Conservation (phyloP, 805 yeast species). For the Wickerhamiella kurtzmanii region DNA sequence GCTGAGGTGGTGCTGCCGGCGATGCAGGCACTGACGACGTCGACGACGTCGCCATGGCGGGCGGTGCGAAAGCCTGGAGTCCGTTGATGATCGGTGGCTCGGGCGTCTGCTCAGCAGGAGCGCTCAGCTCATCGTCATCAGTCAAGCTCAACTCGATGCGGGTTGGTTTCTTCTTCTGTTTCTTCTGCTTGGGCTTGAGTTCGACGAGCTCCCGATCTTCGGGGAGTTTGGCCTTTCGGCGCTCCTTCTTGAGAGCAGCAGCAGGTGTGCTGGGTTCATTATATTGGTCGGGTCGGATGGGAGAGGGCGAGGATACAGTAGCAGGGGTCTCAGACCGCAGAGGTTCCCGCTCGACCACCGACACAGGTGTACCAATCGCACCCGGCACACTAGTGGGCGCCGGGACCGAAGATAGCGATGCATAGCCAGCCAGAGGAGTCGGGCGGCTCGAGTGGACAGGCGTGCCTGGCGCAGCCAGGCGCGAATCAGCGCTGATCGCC, state of each 20-base stretch:
- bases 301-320: not conserved
- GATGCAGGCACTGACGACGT: slow-evolving; percentile 3
- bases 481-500: not conserved
- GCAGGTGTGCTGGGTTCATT: no score
- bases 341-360: no score
- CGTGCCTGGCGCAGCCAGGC: not conserved
- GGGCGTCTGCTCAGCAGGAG: not conserved
- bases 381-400: not conserved
- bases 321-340: not conserved
- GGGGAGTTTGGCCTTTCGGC: not conserved
- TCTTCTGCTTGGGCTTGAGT: slow-evolving; percentile 1
- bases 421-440: not conserved
- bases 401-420: no score
- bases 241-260: not conserved
- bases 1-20: no score
- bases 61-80: slow-evolving; percentile 2
- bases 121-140: slow-evolving; percentile 1
- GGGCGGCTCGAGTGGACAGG: not conserved
- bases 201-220: not conserved
- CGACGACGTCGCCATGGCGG: not conserved
- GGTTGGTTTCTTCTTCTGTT: not conserved
- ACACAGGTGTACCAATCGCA: not conserved
- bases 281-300: no score
- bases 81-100: not conserved
- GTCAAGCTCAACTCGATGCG: not conserved